phyloP scores from a whole-genome alignment of 768 basidiomycete species.

The Hortiboletus campestris region DNA sequence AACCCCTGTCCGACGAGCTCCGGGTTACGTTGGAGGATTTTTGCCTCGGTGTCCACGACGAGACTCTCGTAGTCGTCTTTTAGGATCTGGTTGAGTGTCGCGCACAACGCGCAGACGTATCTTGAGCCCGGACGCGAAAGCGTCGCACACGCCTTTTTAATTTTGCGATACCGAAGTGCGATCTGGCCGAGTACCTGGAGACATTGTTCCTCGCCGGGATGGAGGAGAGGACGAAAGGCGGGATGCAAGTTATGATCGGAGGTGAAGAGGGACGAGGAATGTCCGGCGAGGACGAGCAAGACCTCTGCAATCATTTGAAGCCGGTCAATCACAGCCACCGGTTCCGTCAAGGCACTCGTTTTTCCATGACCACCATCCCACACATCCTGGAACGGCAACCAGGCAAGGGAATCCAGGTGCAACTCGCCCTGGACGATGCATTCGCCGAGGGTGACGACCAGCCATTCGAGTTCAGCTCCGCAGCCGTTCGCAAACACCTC shows the following conservation, averaged over 20 bases:
- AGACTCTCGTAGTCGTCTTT: conserved; percentile 78
- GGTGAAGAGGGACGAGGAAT: conserved; percentile 81
- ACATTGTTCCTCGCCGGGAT: conserved; percentile 86
- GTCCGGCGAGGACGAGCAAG: conserved; percentile 82
- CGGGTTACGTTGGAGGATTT: conserved; percentile 71
- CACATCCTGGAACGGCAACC: conserved; percentile 22
- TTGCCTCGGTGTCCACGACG: conserved; percentile 78
- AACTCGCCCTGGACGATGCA: conserved; percentile 62
- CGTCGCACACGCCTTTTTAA: conserved; percentile 53
- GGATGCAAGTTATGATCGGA: conserved; percentile 57
- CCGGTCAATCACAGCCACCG: conserved; percentile 8
- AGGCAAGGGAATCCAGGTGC: conserved; percentile 22
- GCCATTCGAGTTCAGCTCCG: conserved; percentile 54
- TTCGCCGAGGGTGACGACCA: conserved; percentile 58
- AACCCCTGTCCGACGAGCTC: conserved; percentile 75
- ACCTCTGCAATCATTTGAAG: conserved; percentile 81
- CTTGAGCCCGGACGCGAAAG: conserved; percentile 62
- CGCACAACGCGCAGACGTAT: conserved; percentile 77
- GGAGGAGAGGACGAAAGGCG: conserved; percentile 67
- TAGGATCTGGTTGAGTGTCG: conserved; percentile 70
- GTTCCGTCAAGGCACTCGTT: not conserved
- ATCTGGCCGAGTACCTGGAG: conserved; percentile 77
- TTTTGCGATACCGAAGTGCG: conserved; percentile 70
- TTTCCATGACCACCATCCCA: conserved; percentile 15
- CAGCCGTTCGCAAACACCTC: conserved; percentile 61